These are phyloP conservation scores for Yamadazyma siamensis DNA, from an alignment of 1,139 yeast species.

Conservation along the genomic window DNA sequence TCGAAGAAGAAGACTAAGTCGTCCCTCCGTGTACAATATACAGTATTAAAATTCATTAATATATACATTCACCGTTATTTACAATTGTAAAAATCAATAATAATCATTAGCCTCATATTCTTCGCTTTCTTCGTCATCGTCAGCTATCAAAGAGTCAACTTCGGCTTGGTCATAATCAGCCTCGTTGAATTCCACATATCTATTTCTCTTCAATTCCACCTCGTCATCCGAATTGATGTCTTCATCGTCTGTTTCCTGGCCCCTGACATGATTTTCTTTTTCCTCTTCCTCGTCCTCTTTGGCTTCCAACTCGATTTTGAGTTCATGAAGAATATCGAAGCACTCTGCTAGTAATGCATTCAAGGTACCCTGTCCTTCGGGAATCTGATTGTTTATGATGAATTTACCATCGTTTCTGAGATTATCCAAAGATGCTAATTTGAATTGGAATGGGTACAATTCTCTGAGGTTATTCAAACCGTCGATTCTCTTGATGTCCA, in stretches of 20 bases:
- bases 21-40: slow-evolving; percentile 8
- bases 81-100: slow-evolving; percentile 20
- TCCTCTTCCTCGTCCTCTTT: slow-evolving; percentile 38
- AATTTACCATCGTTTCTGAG: slow-evolving; percentile 88
- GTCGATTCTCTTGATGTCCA: slow-evolving; percentile 89
- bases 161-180: slow-evolving; percentile 48
- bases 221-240: slow-evolving; percentile 36
- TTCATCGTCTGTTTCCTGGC: slow-evolving; percentile 23
- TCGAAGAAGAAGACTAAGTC: slow-evolving; percentile 4
- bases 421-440: slow-evolving; percentile 84
- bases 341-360: slow-evolving; percentile 91
- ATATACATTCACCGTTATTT: slow-evolving; percentile 4
- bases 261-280: slow-evolving; percentile 14
- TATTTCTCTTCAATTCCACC: slow-evolving; percentile 43
- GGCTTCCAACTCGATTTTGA: slow-evolving; percentile 84
- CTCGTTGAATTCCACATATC: slow-evolving; percentile 44
- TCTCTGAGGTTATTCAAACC: slow-evolving; percentile 86
- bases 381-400: slow-evolving; percentile 79
- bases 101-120: slow-evolving; percentile 47
- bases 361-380: slow-evolving; percentile 95
- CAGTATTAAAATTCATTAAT: slow-evolving; percentile 8
- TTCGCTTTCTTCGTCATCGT: slow-evolving; percentile 20
- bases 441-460: slow-evolving; percentile 92
- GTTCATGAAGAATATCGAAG: slow-evolving; percentile 87
- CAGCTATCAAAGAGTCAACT: slow-evolving; percentile 22